Conservation (phyloP, 1,139 yeast species). For the Nakaseomyces delphensis region DNA sequence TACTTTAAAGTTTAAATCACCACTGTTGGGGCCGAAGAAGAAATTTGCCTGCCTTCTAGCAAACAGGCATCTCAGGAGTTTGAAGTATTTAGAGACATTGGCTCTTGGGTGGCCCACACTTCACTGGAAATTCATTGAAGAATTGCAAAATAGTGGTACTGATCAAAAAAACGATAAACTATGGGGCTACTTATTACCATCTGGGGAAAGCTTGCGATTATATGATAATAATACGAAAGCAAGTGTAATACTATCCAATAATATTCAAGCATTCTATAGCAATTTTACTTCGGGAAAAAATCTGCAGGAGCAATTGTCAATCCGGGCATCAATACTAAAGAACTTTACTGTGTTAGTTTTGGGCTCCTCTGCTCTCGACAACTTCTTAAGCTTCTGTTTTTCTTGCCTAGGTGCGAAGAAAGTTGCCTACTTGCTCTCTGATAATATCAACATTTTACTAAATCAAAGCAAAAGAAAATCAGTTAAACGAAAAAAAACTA, state of each 20-base stretch:
- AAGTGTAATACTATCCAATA: slow-evolving; percentile 30
- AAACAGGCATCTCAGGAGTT: slow-evolving; percentile 49
- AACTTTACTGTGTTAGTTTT: slow-evolving; percentile 19
- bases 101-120: slow-evolving; percentile 87
- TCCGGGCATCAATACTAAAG: slow-evolving; percentile 9
- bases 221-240: slow-evolving; percentile 15
- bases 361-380: slow-evolving; percentile 24
- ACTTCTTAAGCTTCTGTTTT: slow-evolving; percentile 23
- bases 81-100: slow-evolving; percentile 75
- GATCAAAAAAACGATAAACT: slow-evolving; percentile 28
- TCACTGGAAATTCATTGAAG: slow-evolving; percentile 51
- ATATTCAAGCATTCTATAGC: slow-evolving; percentile 28
- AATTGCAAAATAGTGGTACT: slow-evolving; percentile 36
- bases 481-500: slow-evolving; percentile 2
- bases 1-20: slow-evolving; percentile 9
- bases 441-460: slow-evolving; percentile 4
- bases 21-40: slow-evolving; percentile 11
- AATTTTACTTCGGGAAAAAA: slow-evolving; percentile 23
- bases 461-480: slow-evolving; percentile 11
- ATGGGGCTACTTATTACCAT: slow-evolving; percentile 51
- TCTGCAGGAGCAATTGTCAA: slow-evolving; percentile 15
- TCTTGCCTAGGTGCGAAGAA: slow-evolving; percentile 20
- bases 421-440: slow-evolving; percentile 6
- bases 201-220: slow-evolving; percentile 44
- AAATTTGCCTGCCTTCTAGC: slow-evolving; percentile 63